phyloP scores from a whole-genome alignment of 2,329 filamentous ascomycete genomes.

The Sclerotinia minor region DNA sequence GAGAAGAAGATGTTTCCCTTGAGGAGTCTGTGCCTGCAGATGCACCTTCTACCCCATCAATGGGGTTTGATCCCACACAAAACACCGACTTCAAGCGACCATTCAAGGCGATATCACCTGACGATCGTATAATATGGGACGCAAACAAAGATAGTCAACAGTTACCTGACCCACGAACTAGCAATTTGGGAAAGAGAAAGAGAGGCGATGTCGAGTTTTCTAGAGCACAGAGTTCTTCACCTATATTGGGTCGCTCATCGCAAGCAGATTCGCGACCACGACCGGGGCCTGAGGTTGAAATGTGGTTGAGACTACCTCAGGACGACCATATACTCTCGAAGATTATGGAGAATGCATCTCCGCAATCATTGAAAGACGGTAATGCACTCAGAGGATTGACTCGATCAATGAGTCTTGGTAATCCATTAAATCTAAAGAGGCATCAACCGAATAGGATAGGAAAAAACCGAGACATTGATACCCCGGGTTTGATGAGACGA shows the following conservation, averaged over 20 bases:
- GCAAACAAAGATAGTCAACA: conserved; percentile 48
- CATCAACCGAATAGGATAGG: conserved; percentile 65
- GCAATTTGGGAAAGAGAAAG: conserved; percentile 34
- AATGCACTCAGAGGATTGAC: conserved; percentile 32
- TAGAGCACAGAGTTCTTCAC: conserved; percentile 65
- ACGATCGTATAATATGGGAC: conserved; percentile 63
- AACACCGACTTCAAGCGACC: conserved; percentile 35
- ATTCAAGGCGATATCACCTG: conserved; percentile 56
- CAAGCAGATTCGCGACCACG: conserved; percentile 51
- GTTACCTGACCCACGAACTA: conserved; percentile 49
- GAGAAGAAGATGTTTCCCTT: not conserved
- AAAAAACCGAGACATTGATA: conserved; percentile 39
- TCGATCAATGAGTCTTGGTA: conserved; percentile 22
- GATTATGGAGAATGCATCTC: conserved; percentile 70
- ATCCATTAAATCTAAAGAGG: conserved; percentile 51
- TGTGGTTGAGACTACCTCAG: conserved; percentile 75
- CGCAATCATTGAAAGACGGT: conserved; percentile 54
- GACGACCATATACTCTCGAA: conserved; percentile 54
- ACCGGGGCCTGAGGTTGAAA: conserved; percentile 69
- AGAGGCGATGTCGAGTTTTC: conserved; percentile 41
- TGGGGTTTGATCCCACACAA: conserved; percentile 47
- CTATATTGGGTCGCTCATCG: conserved; percentile 49
- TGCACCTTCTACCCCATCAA: conserved; percentile 49
- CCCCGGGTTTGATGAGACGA: conserved; percentile 62
- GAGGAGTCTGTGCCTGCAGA: conserved; percentile 4